A percentile compares a stretch with the other conserved stretches of the same genome.
phyloP scores from a whole-genome alignment of 1,284 basidiomycete species.

The Boletellus sp. region DNA sequence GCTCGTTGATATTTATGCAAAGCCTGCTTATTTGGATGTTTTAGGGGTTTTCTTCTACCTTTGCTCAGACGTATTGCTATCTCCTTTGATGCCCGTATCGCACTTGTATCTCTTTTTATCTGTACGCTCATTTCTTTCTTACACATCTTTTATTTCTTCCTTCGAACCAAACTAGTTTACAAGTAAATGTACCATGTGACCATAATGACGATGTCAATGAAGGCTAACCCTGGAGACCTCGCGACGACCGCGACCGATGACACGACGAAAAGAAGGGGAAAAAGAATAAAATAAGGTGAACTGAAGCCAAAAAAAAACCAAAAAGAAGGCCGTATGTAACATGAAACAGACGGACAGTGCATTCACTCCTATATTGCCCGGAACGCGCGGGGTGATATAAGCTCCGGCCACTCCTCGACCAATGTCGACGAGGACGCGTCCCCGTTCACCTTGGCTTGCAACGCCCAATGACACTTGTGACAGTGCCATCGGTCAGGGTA shows the following conservation, averaged over 20 bases:
- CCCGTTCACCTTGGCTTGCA: slow-evolving; percentile 2
- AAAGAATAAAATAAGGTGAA: neutral
- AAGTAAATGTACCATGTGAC: slow-evolving; percentile 27
- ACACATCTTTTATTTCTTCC: neutral
- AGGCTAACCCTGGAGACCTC: neutral
- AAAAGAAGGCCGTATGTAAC: neutral
- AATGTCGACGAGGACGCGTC: neutral
- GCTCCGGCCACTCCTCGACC: slow-evolving; percentile 18
- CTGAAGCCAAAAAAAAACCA: neutral
- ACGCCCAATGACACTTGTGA: slow-evolving; percentile 52
- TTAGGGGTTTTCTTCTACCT: neutral
- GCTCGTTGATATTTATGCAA: slow-evolving; percentile 32
- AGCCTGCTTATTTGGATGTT: slow-evolving; percentile 32
- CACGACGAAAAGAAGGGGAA: neutral
- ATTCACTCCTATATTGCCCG: slow-evolving; percentile 23
- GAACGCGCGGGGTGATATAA: slow-evolving; percentile 7
- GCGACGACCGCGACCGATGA: neutral
- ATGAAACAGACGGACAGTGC: neutral
- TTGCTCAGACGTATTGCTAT: slow-evolving; percentile 2
- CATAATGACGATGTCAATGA: slow-evolving; percentile 21
- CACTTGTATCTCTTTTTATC: too few relatives aligned
- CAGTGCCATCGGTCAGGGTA: slow-evolving; percentile 42
- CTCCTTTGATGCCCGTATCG: too few relatives aligned
- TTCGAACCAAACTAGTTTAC: slow-evolving; percentile 25
- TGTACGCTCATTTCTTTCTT: neutral